phyloP scores from a whole-genome alignment of 2,329 filamentous ascomycete genomes.

The Podosphaera xanthii region DNA sequence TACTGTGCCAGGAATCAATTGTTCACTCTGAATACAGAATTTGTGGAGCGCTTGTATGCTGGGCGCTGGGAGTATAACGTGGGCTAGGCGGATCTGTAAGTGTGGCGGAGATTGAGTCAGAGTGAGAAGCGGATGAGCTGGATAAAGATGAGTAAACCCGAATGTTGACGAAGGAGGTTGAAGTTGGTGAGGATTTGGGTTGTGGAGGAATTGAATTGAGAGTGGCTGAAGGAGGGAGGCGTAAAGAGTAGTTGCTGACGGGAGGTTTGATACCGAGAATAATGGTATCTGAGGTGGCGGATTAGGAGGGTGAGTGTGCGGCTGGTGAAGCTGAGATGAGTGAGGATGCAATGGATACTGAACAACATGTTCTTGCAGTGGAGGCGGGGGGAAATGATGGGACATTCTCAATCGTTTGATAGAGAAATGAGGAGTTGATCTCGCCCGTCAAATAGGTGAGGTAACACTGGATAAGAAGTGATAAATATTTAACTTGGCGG shows the following conservation, averaged over 20 bases:
- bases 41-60: constrained; percentile 41
- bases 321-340: background rate
- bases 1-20: constrained; percentile 18
- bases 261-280: constrained; percentile 49
- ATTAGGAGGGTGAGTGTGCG: background rate
- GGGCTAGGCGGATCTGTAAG: constrained; percentile 21
- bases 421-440: background rate
- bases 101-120: constrained; percentile 22
- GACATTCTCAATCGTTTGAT: background rate
- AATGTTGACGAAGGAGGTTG: constrained; percentile 17
- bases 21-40: constrained; percentile 29
- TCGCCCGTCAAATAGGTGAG: background rate
- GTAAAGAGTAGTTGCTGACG: constrained; percentile 66
- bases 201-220: constrained; percentile 19
- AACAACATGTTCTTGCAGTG: background rate
- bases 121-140: constrained; percentile 13
- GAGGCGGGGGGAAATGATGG: background rate
- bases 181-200: constrained; percentile 20
- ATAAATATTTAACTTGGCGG: no score
- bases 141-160: background rate
- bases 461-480: background rate
- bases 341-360: background rate
- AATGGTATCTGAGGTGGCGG: constrained; percentile 14
- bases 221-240: constrained; percentile 56
- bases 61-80: constrained; percentile 33